Percentiles rank a stretch among this genome's conserved stretches.
Conservation (phyloP, 202 grass and related monocot species). For the Zizania palustris region DNA sequence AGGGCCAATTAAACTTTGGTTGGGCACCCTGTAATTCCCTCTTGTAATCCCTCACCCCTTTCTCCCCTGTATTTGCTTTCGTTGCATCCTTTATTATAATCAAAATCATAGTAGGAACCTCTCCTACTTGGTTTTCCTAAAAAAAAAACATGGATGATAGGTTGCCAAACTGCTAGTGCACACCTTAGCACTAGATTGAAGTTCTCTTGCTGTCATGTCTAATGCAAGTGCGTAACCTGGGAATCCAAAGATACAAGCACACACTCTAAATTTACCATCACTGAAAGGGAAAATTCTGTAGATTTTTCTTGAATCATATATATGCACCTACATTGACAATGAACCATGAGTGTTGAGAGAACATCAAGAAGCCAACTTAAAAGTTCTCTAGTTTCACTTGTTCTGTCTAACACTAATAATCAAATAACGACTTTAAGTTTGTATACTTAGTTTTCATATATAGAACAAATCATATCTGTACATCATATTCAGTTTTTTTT, state of each 20-base stretch:
- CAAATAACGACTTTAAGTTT: neutral
- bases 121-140: no score
- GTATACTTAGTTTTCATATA: neutral
- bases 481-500: neutral
- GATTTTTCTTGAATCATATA: neutral
- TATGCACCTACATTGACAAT: neutral
- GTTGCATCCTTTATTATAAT: no score
- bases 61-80: no score
- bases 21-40: no score
- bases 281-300: neutral
- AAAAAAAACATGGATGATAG: no score
- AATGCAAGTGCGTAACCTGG: conserved; percentile 94
- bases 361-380: neutral
- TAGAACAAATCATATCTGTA: neutral
- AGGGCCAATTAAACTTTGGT: no score
- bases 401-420: neutral
- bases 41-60: no score
- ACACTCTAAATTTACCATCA: conserved; percentile 16
- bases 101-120: no score
- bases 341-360: neutral
- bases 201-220: conserved; percentile 98
- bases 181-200: conserved; percentile 83
- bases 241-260: conserved; percentile 14
- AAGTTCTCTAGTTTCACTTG: neutral
- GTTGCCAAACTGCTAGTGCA: neutral